A percentile compares a stretch with the other conserved stretches of the same genome.
phyloP scores from a whole-genome alignment of 108 stramenopile species.

The Seminavis robusta region DNA sequence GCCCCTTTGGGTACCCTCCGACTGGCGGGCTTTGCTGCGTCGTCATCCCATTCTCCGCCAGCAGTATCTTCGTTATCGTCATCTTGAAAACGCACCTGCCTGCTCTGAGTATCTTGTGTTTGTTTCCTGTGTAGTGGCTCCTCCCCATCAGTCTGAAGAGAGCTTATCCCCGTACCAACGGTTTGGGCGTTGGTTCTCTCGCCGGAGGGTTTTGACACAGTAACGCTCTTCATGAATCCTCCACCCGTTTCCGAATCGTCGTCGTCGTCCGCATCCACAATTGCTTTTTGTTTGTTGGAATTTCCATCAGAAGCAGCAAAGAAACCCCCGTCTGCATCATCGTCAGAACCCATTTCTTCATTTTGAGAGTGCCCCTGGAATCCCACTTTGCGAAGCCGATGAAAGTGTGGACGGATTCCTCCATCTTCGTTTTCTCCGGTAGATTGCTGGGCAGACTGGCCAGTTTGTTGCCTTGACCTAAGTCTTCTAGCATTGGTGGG shows the following conservation, averaged over 20 bases:
- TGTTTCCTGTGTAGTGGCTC: too few species aligned
- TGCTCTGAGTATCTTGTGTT: too few species aligned
- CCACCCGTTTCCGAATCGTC: slow-evolving; percentile 10
- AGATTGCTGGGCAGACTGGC: too few species aligned
- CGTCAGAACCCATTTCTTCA: neutral
- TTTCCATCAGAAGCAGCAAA: neutral
- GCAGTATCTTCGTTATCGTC: slow-evolving; percentile 9
- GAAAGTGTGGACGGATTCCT: too few species aligned
- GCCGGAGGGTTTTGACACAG: slow-evolving; percentile 26
- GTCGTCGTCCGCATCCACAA: neutral
- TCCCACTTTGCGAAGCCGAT: too few species aligned
- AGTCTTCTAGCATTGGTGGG: too few species aligned
- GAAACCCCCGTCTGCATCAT: slow-evolving; percentile 17
- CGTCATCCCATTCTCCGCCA: neutral
- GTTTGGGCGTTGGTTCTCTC: slow-evolving; percentile 16
- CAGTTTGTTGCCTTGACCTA: too few species aligned
- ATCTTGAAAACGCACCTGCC: slow-evolving; percentile 12
- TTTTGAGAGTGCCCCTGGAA: too few species aligned
- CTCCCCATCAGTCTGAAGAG: neutral
- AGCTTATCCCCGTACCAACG: slow-evolving; percentile 3
- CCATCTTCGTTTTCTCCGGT: too few species aligned
- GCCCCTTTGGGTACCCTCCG: too few species aligned
- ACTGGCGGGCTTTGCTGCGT: neutral
- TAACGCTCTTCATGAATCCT: slow-evolving; percentile 25
- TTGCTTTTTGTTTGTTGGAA: too few species aligned